A percentile compares a stretch with the other conserved stretches of the same genome.
These are phyloP conservation scores for Citrus glauca DNA, from an alignment of 345 rosid species.

Conservation along the genomic window DNA sequence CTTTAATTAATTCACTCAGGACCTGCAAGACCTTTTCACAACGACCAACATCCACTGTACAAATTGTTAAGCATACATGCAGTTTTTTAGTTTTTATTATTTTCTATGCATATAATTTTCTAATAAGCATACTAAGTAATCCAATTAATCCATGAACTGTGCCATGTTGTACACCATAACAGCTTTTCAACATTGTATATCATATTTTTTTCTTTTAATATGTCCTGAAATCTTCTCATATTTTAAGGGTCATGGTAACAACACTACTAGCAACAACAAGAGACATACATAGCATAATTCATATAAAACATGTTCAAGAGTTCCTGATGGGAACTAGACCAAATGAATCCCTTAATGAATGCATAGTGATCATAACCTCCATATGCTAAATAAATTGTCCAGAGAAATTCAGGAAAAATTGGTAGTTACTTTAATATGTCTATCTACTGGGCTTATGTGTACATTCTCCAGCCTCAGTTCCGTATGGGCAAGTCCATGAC, in stretches of 20 bases:
- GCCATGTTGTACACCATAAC: not conserved
- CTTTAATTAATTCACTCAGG: not conserved
- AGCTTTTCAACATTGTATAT: not conserved
- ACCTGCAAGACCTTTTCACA: not conserved
- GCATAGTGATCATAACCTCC: not conserved
- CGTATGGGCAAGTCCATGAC: conserved; percentile 97
- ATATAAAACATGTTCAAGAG: not conserved
- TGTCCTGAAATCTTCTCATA: not conserved
- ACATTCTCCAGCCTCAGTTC: conserved; percentile 95
- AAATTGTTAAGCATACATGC: not conserved
- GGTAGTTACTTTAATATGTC: conserved; percentile 78
- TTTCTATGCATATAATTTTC: too few relatives aligned
- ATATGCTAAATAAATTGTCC: not conserved
- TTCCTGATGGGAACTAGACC: not conserved
- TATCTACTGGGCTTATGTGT: conserved; percentile 90
- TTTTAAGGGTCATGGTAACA: not conserved
- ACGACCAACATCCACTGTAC: not conserved
- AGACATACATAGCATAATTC: not conserved
- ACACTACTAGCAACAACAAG: not conserved
- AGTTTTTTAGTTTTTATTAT: not conserved
- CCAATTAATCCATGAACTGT: not conserved
- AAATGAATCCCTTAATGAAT: not conserved
- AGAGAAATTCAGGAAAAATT: not conserved
- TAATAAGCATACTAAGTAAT: not conserved
- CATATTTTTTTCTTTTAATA: not conserved